Evolutionary conservation across 768 basidiomycete genomes (phyloP).

Genomic region (Strobilomyces confusus): DNA sequence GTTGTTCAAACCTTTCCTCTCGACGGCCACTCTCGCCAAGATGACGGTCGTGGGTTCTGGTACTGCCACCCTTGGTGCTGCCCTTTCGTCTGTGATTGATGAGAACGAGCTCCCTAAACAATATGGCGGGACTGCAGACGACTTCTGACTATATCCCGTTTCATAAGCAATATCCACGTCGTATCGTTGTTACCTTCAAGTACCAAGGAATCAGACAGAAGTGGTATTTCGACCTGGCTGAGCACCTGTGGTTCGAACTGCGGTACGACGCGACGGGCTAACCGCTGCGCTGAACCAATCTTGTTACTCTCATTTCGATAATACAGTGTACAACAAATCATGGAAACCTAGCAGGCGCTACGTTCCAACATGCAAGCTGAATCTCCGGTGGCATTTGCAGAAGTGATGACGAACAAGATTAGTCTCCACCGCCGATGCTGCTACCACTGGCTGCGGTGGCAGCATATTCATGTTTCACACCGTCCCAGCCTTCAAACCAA

Average conservation of each 20-base stretch:
- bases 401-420: not conserved
- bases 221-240: no score
- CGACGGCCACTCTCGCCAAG: conserved; percentile 72
- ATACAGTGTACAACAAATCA: no score
- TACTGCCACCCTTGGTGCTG: conserved; percentile 51
- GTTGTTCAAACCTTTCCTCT: conserved; percentile 67
- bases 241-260: no score
- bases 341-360: no score
- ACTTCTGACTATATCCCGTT: conserved; percentile 47
- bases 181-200: no score
- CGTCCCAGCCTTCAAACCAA: conserved; percentile 42
- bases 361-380: no score
- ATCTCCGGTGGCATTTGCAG: no score
- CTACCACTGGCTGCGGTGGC: conserved; percentile 38
- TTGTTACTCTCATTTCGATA: no score
- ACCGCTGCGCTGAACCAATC: no score
- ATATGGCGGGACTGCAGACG: conserved; percentile 67
- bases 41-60: conserved; percentile 75
- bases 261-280: no score
- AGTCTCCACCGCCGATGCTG: conserved; percentile 25
- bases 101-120: conserved; percentile 55
- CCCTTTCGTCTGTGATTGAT: conserved; percentile 56
- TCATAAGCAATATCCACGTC: not conserved
- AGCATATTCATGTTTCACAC: conserved; percentile 41
- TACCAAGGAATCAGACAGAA: no score